Conservation (phyloP, 441 rosid genomes). For the Aquilaria agallochum region DNA sequence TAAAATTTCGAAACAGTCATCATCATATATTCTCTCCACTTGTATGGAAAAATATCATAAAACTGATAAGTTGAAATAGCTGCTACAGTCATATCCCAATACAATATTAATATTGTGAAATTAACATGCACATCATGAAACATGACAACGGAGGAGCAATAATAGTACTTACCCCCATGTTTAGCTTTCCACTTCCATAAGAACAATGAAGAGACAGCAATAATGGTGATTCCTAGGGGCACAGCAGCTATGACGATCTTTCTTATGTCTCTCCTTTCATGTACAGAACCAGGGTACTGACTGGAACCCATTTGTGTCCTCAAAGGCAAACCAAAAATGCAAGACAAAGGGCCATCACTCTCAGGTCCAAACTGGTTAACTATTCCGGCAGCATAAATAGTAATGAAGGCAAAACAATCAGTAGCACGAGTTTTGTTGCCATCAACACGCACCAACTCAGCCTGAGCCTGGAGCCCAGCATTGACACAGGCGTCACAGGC, state of each 20-base stretch:
- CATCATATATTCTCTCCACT: no score
- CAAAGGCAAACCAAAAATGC: neutral
- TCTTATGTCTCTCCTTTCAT: neutral
- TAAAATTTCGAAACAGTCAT: no score
- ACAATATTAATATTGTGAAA: no score
- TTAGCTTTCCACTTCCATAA: conserved; percentile 20
- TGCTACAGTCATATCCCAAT: no score
- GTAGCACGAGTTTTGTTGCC: conserved; percentile 27
- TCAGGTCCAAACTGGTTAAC: neutral
- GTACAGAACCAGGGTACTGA: no score
- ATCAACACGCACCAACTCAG: conserved; percentile 30
- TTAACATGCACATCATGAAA: no score
- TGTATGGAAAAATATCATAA: no score
- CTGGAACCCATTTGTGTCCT: neutral
- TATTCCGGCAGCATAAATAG: neutral
- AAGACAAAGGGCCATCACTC: neutral
- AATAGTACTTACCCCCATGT: conserved; percentile 18
- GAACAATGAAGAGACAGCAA: conserved; percentile 7
- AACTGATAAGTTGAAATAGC: no score
- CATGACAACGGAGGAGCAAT: no score
- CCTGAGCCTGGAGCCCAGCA: conserved; percentile 53
- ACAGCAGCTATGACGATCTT: no score
- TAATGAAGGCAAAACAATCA: neutral
- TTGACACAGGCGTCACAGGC: conserved; percentile 9
- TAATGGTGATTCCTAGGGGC: conserved; percentile 6